phyloP scores from a whole-genome alignment of 768 basidiomycete species.

The Strobilomyces confusus region DNA sequence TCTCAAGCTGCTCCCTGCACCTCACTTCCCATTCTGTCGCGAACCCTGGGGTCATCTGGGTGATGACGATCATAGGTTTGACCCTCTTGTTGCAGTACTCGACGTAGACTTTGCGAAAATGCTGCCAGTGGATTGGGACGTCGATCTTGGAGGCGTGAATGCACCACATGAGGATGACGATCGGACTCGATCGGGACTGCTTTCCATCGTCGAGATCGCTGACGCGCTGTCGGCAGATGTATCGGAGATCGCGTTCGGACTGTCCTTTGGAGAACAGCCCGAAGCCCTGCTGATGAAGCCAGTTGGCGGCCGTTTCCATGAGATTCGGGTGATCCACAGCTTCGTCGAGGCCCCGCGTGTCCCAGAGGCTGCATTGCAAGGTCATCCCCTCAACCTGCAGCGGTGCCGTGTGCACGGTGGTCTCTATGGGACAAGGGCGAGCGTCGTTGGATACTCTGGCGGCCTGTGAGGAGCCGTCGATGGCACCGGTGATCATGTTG shows the following conservation, averaged over 20 bases:
- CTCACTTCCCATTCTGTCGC: conserved; percentile 16
- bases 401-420: conserved; percentile 10
- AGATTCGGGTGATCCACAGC: conserved; percentile 21
- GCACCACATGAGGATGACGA: conserved; percentile 26
- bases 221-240: conserved; percentile 18
- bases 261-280: conserved; percentile 13
- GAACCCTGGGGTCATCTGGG: conserved; percentile 19
- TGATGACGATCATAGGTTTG: conserved; percentile 24
- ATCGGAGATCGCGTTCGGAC: conserved; percentile 22
- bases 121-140: conserved; percentile 23
- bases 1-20: conserved; percentile 19
- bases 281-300: conserved; percentile 22
- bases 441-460: conserved; percentile 25
- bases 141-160: conserved; percentile 29
- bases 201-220: conserved; percentile 8
- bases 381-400: conserved; percentile 2
- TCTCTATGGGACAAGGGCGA: conserved; percentile 22
- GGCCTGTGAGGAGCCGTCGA: conserved; percentile 6
- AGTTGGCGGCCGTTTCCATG: conserved; percentile 16
- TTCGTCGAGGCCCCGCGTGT: conserved; percentile 28
- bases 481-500: conserved; percentile 24
- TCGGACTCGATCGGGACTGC: conserved; percentile 1
- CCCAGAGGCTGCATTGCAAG: conserved; percentile 20
- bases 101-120: conserved; percentile 25
- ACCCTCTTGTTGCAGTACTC: conserved; percentile 24